Evolutionary conservation across 192 early-diverging fungal species (phyloP).

Genomic region (Rhizoclosmatium globosum): DNA sequence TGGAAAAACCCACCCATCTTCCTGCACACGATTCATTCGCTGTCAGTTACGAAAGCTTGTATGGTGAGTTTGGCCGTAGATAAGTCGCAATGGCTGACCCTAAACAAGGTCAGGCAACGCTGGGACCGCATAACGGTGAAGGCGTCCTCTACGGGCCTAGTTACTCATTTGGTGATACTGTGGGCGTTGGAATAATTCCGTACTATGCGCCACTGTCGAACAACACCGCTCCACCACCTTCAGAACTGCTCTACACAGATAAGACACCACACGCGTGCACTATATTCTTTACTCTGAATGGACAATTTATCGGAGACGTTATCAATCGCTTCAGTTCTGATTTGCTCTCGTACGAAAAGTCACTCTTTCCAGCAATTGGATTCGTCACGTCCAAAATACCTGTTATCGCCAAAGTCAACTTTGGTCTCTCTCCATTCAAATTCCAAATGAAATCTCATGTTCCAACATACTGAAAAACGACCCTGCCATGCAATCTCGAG

Average conservation of each 20-base stretch:
- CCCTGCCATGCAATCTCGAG: neutral
- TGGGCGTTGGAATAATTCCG: slow-evolving; percentile 37
- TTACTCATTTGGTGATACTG: slow-evolving; percentile 40
- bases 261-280: neutral
- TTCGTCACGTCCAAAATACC: slow-evolving; percentile 20
- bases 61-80: neutral
- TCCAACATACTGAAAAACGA: neutral
- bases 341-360: slow-evolving; percentile 26
- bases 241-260: neutral
- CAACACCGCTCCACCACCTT: no score
- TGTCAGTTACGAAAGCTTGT: neutral
- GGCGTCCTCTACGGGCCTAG: slow-evolving; percentile 36
- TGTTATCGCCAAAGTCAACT: slow-evolving; percentile 36
- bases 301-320: slow-evolving; percentile 53
- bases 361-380: slow-evolving; percentile 40
- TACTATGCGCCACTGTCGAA: no score
- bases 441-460: slow-evolving; percentile 16
- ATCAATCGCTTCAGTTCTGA: slow-evolving; percentile 31
- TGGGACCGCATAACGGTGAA: slow-evolving; percentile 44
- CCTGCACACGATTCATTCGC: neutral
- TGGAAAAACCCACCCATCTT: neutral
- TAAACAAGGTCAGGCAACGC: neutral
- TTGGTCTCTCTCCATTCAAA: slow-evolving; percentile 35
- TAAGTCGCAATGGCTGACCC: no score
- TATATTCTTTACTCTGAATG: slow-evolving; percentile 55